Percentiles rank a stretch among this genome's conserved stretches.
Evolutionary conservation across 306 rosid genomes (phyloP).

Genomic region (Lablab purpureus): DNA sequence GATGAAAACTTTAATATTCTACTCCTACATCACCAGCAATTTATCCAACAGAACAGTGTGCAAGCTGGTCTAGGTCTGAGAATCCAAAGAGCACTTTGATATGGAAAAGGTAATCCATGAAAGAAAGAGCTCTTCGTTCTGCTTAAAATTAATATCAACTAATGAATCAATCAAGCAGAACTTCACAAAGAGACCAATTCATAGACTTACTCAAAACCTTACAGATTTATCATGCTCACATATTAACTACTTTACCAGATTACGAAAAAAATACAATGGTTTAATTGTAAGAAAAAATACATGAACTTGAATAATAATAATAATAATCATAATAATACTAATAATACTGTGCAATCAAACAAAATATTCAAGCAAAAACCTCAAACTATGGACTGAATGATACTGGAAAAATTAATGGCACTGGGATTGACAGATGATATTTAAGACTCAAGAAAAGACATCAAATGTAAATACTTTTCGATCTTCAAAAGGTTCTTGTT

Average conservation of each 20-base stretch:
- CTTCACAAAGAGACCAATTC: not conserved
- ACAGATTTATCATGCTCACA: not conserved
- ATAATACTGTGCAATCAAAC: not conserved
- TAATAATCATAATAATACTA: not conserved
- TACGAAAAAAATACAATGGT: not conserved
- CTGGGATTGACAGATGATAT: not conserved
- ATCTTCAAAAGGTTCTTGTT: not conserved
- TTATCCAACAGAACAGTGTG: conserved; percentile 2
- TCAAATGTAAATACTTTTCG: not conserved
- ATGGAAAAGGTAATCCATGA: not conserved
- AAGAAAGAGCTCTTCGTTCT: not conserved
- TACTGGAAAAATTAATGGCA: not conserved
- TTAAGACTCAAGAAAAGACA: not conserved
- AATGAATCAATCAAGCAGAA: conserved; percentile 12
- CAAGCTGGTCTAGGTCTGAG: not conserved
- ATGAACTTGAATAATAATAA: not conserved
- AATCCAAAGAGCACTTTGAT: conserved; percentile 1
- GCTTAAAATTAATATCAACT: not conserved
- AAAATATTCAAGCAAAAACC: conserved; percentile 9
- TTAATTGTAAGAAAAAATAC: too few species aligned
- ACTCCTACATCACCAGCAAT: not conserved
- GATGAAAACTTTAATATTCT: conserved; percentile 6
- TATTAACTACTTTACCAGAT: not conserved
- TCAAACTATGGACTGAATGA: not conserved
- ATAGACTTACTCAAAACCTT: conserved; percentile 16